Conservation (phyloP, 192 early-diverging fungal species). For the Powellomyces hirtus region DNA sequence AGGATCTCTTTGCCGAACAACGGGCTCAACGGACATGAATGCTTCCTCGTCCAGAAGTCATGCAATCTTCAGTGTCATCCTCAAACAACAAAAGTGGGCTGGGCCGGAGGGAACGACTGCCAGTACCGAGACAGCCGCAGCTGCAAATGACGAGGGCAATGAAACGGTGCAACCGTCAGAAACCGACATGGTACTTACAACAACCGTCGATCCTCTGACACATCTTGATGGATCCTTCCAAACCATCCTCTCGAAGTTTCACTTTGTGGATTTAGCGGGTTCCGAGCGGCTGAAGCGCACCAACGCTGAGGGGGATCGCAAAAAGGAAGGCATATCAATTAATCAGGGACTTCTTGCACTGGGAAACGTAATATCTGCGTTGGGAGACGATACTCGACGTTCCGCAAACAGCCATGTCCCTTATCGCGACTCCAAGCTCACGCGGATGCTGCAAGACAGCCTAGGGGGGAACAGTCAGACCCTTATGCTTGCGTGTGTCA, state of each 20-base stretch:
- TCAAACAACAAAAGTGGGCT: conserved; percentile 59
- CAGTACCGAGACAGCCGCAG: conserved; percentile 2
- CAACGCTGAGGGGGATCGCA: conserved; percentile 85
- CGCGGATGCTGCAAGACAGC: conserved; percentile 89
- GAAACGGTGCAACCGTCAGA: background rate
- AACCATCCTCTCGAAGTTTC: conserved; percentile 81
- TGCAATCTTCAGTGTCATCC: conserved; percentile 91
- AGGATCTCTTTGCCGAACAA: conserved; percentile 55
- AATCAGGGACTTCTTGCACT: conserved; percentile 93
- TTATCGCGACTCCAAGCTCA: conserved; percentile 96
- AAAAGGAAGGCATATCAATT: conserved; percentile 95
- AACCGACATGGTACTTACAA: background rate
- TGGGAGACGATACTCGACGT: conserved; percentile 69
- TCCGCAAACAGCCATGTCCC: conserved; percentile 70
- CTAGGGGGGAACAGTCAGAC: conserved; percentile 91
- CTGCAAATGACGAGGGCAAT: background rate
- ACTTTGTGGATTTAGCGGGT: conserved; percentile 99
- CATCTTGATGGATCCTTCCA: conserved; percentile 49
- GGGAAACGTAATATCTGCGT: conserved; percentile 97
- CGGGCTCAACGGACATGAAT: conserved; percentile 98
- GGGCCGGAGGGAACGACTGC: background rate
- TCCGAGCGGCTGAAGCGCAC: conserved; percentile 93
- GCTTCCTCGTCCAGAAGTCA: conserved; percentile 93
- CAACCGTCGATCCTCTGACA: background rate
- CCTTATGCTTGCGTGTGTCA: conserved; percentile 93